These are phyloP conservation scores for Casuarina cunninghamiana DNA, from an alignment of 306 rosid species.

Conservation along the genomic window DNA sequence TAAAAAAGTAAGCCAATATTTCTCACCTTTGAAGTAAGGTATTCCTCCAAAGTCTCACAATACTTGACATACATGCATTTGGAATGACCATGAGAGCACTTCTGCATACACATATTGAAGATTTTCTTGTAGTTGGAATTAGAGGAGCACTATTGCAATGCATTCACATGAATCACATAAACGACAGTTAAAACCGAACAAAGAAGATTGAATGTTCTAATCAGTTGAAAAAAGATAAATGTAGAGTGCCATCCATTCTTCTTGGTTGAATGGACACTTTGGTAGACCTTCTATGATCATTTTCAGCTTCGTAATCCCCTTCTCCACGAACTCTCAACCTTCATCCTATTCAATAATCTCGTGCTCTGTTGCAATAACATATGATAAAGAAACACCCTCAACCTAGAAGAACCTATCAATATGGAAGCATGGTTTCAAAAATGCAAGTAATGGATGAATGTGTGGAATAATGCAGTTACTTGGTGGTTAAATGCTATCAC, in stretches of 20 bases:
- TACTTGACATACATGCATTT: slow-evolving; percentile 56
- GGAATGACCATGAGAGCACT: slow-evolving; percentile 43
- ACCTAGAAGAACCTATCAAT: background rate
- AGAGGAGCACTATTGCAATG: slow-evolving; percentile 22
- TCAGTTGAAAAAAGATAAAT: slow-evolving; percentile 36
- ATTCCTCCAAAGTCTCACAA: slow-evolving; percentile 33
- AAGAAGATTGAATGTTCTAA: background rate
- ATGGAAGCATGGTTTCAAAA: no score
- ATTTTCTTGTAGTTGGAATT: slow-evolving; percentile 39
- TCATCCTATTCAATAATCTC: slow-evolving; percentile 26
- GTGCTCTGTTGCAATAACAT: slow-evolving; percentile 21
- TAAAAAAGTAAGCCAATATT: background rate
- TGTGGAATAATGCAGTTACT: no score
- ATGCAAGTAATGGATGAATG: no score
- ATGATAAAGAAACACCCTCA: background rate
- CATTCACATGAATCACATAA: background rate
- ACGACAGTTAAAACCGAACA: background rate
- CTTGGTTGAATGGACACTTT: slow-evolving; percentile 28
- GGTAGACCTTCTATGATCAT: slow-evolving; percentile 42
- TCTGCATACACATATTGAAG: slow-evolving; percentile 59
- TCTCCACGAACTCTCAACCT: slow-evolving; percentile 41
- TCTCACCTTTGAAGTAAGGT: slow-evolving; percentile 34
- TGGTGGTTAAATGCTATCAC: no score
- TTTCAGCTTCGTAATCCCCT: slow-evolving; percentile 42
- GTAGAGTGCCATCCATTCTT: slow-evolving; percentile 43